A percentile compares a stretch with the other conserved stretches of the same genome.
These are phyloP conservation scores for Xylaria hypoxylon DNA, from an alignment of 2,329 filamentous ascomycete species.

Conservation along the genomic window DNA sequence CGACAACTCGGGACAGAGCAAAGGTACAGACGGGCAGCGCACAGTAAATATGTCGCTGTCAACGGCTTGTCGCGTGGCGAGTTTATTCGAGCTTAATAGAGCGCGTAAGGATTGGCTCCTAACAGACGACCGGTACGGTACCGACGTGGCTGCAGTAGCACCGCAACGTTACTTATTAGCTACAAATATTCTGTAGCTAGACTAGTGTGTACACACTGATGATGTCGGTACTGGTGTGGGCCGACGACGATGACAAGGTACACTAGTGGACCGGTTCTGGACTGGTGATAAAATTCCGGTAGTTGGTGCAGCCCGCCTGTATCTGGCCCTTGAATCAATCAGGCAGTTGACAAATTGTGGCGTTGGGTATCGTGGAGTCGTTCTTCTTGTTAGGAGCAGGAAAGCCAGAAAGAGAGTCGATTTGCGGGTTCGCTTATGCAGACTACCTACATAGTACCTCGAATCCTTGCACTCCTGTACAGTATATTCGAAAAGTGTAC, in stretches of 20 bases:
- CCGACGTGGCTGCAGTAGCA: conserved; percentile 39
- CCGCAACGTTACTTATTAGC: conserved; percentile 44
- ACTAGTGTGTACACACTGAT: background rate
- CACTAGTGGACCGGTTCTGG: background rate
- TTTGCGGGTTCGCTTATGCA: conserved; percentile 26
- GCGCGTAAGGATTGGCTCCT: conserved; percentile 32
- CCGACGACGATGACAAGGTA: background rate
- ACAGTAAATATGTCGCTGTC: conserved; percentile 21
- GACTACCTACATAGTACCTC: conserved; percentile 1
- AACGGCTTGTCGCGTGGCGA: conserved; percentile 35
- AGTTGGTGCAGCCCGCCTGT: conserved; percentile 36
- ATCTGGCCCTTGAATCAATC: conserved; percentile 34
- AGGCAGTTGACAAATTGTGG: conserved; percentile 37
- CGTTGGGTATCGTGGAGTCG: conserved; percentile 31
- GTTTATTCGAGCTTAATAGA: conserved; percentile 1
- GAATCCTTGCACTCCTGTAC: conserved; percentile 4
- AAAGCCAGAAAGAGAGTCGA: background rate
- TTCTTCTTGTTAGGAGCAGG: conserved; percentile 1
- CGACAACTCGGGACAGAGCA: conserved; percentile 20
- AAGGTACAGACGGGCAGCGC: conserved; percentile 3
- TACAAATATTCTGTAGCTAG: background rate
- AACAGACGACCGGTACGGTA: conserved; percentile 20
- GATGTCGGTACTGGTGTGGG: conserved; percentile 8
- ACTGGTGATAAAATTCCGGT: conserved; percentile 27
- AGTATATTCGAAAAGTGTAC: background rate